Evolutionary conservation across 140 eudicot genomes (phyloP), one percentile per base, ranked within the genome.

Genomic region (Anethum foeniculum): DNA sequence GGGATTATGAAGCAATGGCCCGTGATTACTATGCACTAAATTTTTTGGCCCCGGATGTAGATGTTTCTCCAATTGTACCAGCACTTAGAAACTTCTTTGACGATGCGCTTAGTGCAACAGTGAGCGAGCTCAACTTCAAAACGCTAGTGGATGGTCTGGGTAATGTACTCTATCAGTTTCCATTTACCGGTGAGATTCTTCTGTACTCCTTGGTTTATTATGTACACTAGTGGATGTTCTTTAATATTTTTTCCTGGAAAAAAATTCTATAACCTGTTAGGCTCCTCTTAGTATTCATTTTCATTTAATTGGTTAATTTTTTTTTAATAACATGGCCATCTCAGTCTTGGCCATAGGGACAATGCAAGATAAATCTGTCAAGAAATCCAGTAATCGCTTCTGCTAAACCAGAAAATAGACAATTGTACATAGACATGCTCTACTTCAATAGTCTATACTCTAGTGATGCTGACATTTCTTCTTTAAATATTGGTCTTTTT

Each of bases 1-100:
- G 99, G 48, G 99, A 95, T 82, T 92, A 95, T 76, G 99, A 95
- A 89, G 99, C 99, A 32, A 94, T 94, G 99, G 99, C 97, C 65
- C 97, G 91, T 73, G 99, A 94, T 88, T 94, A 94, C 85, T 94
- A 94, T 78, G 95, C 92, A 51, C 76, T 94, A 72, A 90, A 94
- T 81, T 94, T 94, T 87, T 88, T 94, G 73, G 80, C 99, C 41
- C 97, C 97, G 30, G 97, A 94, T 82, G 96, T 94, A 14, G 99
- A 94, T 76, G 95, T 94, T 47, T 51, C 99, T 72, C 99, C 99
- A 13, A 94, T 94, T 85, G 97, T 94, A 43, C 99, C 99, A 6
- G 99, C 93, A 62, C 85, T 92, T 23, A 85, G 86, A 65, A 84
- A 87, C 86, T 94, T 94, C 88, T 94, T 94, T 85, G 99, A 94